Evolutionary conservation across 176 grass and related monocot species (phyloP).

Genomic region (Lolium rigidum): DNA sequence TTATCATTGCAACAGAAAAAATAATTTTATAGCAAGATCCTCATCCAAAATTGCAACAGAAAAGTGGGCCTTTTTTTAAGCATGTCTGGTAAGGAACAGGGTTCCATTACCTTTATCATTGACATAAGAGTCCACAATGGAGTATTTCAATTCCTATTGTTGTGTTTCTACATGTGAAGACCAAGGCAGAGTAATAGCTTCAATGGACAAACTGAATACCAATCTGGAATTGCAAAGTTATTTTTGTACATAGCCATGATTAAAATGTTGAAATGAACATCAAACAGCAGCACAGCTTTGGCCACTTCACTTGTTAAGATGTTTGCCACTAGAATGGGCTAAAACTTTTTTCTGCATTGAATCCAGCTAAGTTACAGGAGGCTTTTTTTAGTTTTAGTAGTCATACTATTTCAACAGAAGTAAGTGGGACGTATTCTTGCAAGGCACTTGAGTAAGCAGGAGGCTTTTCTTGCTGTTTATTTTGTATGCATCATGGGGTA

Average conservation of each 20-base stretch:
- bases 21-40: neutral
- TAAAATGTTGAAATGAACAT: too few species aligned
- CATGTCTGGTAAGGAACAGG: neutral
- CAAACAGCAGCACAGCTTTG: neutral
- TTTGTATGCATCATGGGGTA: neutral
- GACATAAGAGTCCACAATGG: neutral
- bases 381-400: too few species aligned
- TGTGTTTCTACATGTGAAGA: neutral
- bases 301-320: neutral
- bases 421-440: too few species aligned
- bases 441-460: too few species aligned
- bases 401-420: too few species aligned
- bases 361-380: too few species aligned
- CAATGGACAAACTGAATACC: neutral
- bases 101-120: neutral
- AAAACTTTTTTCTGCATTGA: too few species aligned
- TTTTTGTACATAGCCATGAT: neutral
- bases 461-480: neutral
- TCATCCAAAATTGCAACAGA: neutral
- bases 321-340: too few species aligned
- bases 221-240: neutral
- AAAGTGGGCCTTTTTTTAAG: neutral
- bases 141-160: neutral
- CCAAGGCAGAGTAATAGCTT: neutral
- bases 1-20: too few species aligned